Percentiles rank a stretch among this genome's conserved stretches.
Evolutionary conservation across 2,329 filamentous ascomycete genomes (phyloP).

Genomic region (Keithomyces neogunnii): DNA sequence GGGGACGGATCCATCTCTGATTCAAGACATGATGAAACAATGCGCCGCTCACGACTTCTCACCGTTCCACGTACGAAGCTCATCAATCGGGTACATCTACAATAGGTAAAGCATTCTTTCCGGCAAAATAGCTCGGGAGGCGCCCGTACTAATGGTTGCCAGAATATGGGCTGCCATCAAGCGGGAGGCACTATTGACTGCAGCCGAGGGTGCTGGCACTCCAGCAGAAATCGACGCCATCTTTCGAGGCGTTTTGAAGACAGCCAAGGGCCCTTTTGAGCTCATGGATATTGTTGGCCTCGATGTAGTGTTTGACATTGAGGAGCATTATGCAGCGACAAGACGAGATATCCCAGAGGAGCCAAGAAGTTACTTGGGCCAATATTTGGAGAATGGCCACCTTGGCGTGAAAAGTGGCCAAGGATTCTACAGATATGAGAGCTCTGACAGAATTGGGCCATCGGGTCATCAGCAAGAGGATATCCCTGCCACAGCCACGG

Average conservation of each 20-base stretch:
- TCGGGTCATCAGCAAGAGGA: neutral
- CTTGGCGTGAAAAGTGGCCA: slow-evolving; percentile 20
- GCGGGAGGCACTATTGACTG: slow-evolving; percentile 20
- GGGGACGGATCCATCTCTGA: slow-evolving; percentile 12
- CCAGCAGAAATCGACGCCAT: slow-evolving; percentile 22
- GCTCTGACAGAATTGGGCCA: neutral
- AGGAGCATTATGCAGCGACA: slow-evolving; percentile 21
- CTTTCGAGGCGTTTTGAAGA: slow-evolving; percentile 21
- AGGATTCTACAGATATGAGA: slow-evolving; percentile 16
- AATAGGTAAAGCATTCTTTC: slow-evolving; percentile 14
- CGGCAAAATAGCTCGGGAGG: neutral
- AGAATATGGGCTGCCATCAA: slow-evolving; percentile 26
- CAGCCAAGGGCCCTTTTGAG: slow-evolving; percentile 21
- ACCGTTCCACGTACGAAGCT: slow-evolving; percentile 19
- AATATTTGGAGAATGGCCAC: slow-evolving; percentile 14
- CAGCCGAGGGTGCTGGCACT: slow-evolving; percentile 20
- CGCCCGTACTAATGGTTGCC: neutral
- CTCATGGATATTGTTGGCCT: slow-evolving; percentile 23
- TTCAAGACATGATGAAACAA: slow-evolving; percentile 16
- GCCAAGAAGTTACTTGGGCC: slow-evolving; percentile 17
- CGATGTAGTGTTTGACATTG: slow-evolving; percentile 22
- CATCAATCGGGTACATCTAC: slow-evolving; percentile 24
- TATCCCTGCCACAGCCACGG: neutral
- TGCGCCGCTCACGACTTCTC: slow-evolving; percentile 20
- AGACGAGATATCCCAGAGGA: slow-evolving; percentile 14